Percentiles rank a stretch among this genome's conserved stretches.
Evolutionary conservation across 139 green algal species (phyloP).

Genomic region (Chlorella sp.): DNA sequence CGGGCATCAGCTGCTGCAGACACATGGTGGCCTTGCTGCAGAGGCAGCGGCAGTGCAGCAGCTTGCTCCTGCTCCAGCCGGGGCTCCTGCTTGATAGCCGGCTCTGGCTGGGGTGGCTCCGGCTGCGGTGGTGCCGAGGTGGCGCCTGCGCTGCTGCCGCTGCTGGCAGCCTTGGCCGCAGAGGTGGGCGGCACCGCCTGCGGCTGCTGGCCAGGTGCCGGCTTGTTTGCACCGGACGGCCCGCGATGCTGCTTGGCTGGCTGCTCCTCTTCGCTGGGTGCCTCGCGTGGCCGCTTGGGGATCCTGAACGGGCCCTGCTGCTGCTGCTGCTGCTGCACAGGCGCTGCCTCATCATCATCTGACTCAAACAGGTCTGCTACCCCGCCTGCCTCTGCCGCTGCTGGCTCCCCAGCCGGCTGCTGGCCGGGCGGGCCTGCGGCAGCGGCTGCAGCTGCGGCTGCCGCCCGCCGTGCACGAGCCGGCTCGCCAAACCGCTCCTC

Average conservation of each 20-base stretch:
- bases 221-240: too few species aligned
- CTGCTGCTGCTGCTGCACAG: background rate
- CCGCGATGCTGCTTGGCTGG: background rate
- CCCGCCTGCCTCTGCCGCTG: background rate
- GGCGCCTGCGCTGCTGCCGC: background rate
- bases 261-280: background rate
- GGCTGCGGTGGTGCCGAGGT: background rate
- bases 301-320: background rate
- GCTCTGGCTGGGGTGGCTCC: too few species aligned
- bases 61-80: background rate
- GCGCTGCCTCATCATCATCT: background rate
- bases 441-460: background rate
- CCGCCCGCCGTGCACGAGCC: background rate
- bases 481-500: background rate
- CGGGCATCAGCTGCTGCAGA: too few species aligned
- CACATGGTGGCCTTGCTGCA: background rate
- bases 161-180: background rate
- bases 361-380: background rate
- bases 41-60: background rate
- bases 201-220: too few species aligned
- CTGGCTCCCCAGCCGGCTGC: background rate
- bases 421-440: background rate
- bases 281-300: background rate
- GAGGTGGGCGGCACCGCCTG: too few species aligned
- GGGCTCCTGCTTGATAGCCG: too few species aligned